Conservation (phyloP, 192 early-diverging fungal species). For the Thamnidium elegans region DNA sequence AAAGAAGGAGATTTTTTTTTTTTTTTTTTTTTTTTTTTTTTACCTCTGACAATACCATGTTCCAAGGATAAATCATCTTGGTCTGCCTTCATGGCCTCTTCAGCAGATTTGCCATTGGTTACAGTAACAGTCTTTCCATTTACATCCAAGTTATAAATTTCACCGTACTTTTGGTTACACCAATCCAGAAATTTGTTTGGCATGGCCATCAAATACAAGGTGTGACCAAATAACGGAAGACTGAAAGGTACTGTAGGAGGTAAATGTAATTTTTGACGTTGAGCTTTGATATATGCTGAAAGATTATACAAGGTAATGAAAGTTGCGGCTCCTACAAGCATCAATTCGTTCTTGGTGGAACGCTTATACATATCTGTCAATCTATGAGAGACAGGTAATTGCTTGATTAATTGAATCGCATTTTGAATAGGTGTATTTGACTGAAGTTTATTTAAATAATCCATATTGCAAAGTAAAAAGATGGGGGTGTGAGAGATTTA, state of each 20-base stretch:
- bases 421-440: constrained; percentile 2
- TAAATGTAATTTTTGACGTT: constrained; percentile 7
- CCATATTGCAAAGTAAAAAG: not conserved
- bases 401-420: not conserved
- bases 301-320: constrained; percentile 11
- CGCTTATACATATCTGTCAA: constrained; percentile 3
- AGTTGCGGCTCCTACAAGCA: constrained; percentile 3
- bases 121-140: constrained; percentile 21
- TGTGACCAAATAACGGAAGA: constrained; percentile 28
- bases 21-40: no score
- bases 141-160: constrained; percentile 18
- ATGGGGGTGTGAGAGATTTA: not conserved
- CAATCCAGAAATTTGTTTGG: constrained; percentile 23
- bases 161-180: constrained; percentile 28
- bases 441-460: no score
- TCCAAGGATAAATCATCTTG: constrained; percentile 14
- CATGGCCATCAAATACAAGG: constrained; percentile 12
- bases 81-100: constrained; percentile 25
- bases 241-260: constrained; percentile 25
- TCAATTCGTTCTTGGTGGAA: constrained; percentile 7
- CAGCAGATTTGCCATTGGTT: constrained; percentile 6
- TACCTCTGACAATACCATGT: constrained; percentile 10
- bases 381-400: constrained; percentile 7
- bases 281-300: constrained; percentile 2
- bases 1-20: no score